Evolutionary conservation across 106 monocot species (phyloP), one percentile per base, ranked within the genome.

Genomic region (Acorus calamus): DNA sequence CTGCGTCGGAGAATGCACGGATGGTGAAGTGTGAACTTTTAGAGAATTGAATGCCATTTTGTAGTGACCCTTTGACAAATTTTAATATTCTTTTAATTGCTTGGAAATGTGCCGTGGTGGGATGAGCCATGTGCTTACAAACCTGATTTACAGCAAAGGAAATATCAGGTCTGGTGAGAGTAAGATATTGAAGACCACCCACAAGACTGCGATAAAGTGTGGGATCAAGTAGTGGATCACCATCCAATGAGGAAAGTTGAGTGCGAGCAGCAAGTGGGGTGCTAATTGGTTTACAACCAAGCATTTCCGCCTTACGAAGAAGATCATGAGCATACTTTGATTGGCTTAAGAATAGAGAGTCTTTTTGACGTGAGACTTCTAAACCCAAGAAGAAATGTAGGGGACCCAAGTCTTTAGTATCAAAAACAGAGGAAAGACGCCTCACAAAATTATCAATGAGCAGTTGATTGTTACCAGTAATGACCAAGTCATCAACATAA

Each of bases 401-500:
- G 42, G 10, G 5, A 3, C 44, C 4, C 61, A 45, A 61, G 46
- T 4, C 47, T 12, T 3, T 5, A 7, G 3, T 46, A 44, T 44
- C 0, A 4, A 61, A 61, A 46, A 3, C 3, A 8, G 11, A 10
- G 0, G 7, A 7, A 61, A 11, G 46, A 3, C 9, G 14, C n/a
- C n/a, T n/a, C n/a, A 1, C 0, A 11, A 61, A 9, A 61, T 11
- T 4, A 2, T 42, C 4, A 44, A 61, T 4, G 10, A 0, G 0
- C 3, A 0, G 3, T 14, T 7, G 3, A n/a, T 47, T 2, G 2
- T 2, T 61, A 11, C 61, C 28, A 9, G 28, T 46, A 3, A 61
- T 5, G 3, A 61, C 2, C 7, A 61, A 46, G 43, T 61, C 61
- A 61, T 61, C 46, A 44, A 61, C 61, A 61, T 61, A 61, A 8